Evolutionary conservation across 352 stramenopile genomes (phyloP).

Genomic region (Globisporangium spinosum): DNA sequence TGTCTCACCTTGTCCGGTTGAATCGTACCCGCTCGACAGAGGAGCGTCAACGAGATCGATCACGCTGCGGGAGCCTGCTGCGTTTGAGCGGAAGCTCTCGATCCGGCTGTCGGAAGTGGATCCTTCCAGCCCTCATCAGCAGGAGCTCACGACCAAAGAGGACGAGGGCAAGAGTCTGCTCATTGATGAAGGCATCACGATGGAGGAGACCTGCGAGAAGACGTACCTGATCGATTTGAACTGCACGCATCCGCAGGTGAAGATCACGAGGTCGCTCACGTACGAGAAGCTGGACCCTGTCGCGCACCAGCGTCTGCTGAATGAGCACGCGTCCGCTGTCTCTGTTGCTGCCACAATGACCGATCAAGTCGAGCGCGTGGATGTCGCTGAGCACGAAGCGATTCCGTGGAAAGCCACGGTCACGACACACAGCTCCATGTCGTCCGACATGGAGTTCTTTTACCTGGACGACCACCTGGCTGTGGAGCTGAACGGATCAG

Average conservation of each 20-base stretch:
- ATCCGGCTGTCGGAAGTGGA: constrained; percentile 38
- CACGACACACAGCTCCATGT: constrained; percentile 45
- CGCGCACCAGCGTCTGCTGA: constrained; percentile 20
- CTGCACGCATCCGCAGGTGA: constrained; percentile 28
- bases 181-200: constrained; percentile 41
- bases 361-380: constrained; percentile 24
- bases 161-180: constrained; percentile 45
- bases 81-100: constrained; percentile 31
- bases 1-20: constrained; percentile 22
- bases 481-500: constrained; percentile 28
- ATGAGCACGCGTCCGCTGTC: constrained; percentile 21
- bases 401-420: constrained; percentile 36
- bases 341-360: constrained; percentile 14
- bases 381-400: constrained; percentile 28
- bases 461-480: constrained; percentile 33
- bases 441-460: constrained; percentile 30
- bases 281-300: constrained; percentile 34
- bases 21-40: constrained; percentile 31
- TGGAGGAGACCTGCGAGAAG: constrained; percentile 44
- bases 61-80: constrained; percentile 29
- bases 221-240: constrained; percentile 38
- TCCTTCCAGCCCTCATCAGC: constrained; percentile 25
- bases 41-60: constrained; percentile 29
- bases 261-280: constrained; percentile 35
- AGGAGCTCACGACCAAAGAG: constrained; percentile 29